phyloP scores from a whole-genome alignment of 2,329 filamentous ascomycete genomes.

The Leptodontidium sp. region DNA sequence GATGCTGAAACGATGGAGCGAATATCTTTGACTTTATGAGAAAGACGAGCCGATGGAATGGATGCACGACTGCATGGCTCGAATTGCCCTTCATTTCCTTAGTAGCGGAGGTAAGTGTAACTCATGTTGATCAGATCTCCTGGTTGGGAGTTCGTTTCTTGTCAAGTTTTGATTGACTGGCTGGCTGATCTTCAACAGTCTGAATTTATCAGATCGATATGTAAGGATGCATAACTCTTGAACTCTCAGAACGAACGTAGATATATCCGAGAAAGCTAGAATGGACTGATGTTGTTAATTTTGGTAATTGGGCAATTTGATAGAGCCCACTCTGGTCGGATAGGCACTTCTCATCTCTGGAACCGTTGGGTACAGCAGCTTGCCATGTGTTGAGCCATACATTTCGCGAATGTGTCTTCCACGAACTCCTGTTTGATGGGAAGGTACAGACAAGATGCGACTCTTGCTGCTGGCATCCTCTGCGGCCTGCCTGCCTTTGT shows the following conservation, averaged over 20 bases:
- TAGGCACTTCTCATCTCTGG: not conserved
- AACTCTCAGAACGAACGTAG: not conserved
- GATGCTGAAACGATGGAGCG: conserved; percentile 12
- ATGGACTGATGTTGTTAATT: not conserved
- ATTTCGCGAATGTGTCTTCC: not conserved
- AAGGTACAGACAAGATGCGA: not conserved
- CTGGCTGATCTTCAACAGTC: not conserved
- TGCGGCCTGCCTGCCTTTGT: not conserved
- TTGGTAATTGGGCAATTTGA: not conserved
- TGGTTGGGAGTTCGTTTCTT: not conserved
- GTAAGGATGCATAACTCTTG: too few species aligned
- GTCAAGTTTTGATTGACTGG: not conserved
- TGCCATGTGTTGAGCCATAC: conserved; percentile 16
- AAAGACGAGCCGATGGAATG: not conserved
- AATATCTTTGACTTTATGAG: not conserved
- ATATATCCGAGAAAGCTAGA: not conserved
- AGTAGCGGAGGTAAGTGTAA: not conserved
- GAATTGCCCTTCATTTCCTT: not conserved
- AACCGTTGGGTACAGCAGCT: conserved; percentile 6
- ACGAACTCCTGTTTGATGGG: conserved; percentile 7
- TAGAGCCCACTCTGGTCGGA: not conserved
- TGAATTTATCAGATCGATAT: not conserved
- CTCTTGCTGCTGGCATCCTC: conserved; percentile 1
- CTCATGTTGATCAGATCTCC: not conserved
- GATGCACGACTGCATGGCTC: not conserved